These are phyloP conservation scores for Epichloe uncinata DNA, from an alignment of 2,329 filamentous ascomycete genomes.

Conservation along the genomic window DNA sequence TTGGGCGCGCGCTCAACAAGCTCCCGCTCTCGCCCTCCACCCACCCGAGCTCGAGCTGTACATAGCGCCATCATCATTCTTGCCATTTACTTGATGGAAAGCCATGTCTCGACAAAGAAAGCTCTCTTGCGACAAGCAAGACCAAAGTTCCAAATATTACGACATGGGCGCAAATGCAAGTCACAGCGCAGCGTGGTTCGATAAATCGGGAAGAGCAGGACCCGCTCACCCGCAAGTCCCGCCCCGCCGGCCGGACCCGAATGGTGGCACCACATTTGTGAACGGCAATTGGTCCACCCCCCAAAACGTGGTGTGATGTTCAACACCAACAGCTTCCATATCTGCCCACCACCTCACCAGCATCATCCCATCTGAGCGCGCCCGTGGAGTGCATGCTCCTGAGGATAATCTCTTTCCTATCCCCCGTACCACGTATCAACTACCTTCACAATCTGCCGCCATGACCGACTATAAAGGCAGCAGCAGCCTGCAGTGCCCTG, in stretches of 20 bases:
- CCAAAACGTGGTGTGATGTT: constrained; percentile 3
- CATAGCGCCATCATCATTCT: no score
- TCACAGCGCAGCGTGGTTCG: neutral
- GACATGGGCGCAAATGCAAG: neutral
- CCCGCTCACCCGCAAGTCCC: neutral
- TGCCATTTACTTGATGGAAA: neutral
- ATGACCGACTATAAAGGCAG: no score
- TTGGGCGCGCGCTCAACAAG: no score
- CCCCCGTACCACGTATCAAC: no score
- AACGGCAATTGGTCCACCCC: neutral
- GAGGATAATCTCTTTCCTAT: neutral
- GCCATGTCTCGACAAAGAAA: no score
- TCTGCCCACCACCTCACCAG: constrained; percentile 4
- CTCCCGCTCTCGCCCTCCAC: no score
- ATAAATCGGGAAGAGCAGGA: constrained; percentile 2
- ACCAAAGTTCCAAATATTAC: no score
- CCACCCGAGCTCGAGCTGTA: no score
- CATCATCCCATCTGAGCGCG: neutral
- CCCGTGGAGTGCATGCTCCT: no score
- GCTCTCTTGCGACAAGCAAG: no score
- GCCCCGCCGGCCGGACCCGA: neutral
- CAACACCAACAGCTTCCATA: neutral
- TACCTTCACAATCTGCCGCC: no score
- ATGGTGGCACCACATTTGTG: constrained; percentile 1
- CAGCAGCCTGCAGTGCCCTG: no score